Percentiles rank a stretch among this genome's conserved stretches.
These are phyloP conservation scores for Linum lewisii DNA, from an alignment of 345 rosid genomes.

Conservation along the genomic window DNA sequence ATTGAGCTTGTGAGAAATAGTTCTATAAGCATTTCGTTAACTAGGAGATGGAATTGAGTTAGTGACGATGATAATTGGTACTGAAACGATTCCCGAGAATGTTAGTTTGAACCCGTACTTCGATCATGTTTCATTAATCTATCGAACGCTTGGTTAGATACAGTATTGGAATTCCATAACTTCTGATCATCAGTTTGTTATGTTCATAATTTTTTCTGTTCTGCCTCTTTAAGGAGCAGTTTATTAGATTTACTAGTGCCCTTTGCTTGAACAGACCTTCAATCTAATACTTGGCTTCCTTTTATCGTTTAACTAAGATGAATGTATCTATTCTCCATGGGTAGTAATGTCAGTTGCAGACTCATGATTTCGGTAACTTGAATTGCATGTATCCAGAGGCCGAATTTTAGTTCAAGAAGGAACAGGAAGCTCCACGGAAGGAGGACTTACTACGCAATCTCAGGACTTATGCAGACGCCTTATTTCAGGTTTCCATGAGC, in stretches of 20 bases:
- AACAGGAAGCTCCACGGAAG: conserved; percentile 36
- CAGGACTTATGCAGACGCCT: conserved; percentile 36
- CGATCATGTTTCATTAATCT: background rate
- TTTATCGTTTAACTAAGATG: no score
- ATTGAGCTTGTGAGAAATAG: no score
- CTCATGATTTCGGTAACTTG: conserved; percentile 5
- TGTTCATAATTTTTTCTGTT: background rate
- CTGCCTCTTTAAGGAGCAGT: background rate
- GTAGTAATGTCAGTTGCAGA: background rate
- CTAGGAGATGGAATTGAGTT: no score
- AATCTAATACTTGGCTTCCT: background rate
- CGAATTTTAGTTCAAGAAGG: conserved; percentile 29
- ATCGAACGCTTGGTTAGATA: background rate
- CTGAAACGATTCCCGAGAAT: no score
- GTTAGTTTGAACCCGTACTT: no score
- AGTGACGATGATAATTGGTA: no score
- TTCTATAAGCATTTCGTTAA: no score
- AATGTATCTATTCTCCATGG: background rate
- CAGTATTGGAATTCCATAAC: background rate
- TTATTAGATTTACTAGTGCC: background rate
- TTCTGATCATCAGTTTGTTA: background rate
- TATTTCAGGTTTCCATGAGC: conserved; percentile 40
- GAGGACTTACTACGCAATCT: conserved; percentile 39
- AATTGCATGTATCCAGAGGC: conserved; percentile 23
- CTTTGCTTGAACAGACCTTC: background rate